Evolutionary conservation across 176 grass and related monocot genomes (phyloP), one percentile per base, ranked within the genome.

Genomic region (Themeda triandra): DNA sequence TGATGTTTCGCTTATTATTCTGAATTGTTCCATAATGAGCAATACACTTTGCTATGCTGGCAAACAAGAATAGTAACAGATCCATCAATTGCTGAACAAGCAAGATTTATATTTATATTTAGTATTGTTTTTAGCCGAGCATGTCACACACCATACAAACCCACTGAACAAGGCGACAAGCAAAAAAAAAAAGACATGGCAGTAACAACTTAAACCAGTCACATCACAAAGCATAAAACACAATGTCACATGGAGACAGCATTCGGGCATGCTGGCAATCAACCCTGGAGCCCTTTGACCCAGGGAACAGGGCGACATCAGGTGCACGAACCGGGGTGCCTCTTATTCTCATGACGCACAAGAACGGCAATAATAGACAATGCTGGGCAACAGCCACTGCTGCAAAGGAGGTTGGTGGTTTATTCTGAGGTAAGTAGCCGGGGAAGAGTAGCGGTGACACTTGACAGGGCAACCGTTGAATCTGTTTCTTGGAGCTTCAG

Each of bases 281-380:
- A 24, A 21, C 29, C 58, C 17, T 51, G 44, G 62, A 51, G 29
- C 10, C 54, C 54, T 58, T 3, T 6, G 23, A 58, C 19, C 51
- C 7, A 1, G 18, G 54, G 54, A 19, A 1, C 31, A 19, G 44
- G 71, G 15, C 19, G 14, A 42, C 0, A 66, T 0, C 21, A 9
- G 6, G 6, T 3, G 63, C 49, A 14, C 0, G 4, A 6, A 28
- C 69, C 48, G 0, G 29, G 29, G 35, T 24, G 25, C 12, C 11
- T 69, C 48, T 86, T 86, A 86, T 90, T 78, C 42, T 30, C 14
- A 62, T 45, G 71, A 59, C 56, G 77, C 62, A 31, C 54, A 78
- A 68, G n/a, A 59, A 82, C 42, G 14, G 78, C 42, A 77, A 54
- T 53, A 77, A 56, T 23, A 68, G 66, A 45, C 40, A 45, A 9